phyloP scores from a whole-genome alignment of 2,329 filamentous ascomycete genomes.

The Periconia digitata region DNA sequence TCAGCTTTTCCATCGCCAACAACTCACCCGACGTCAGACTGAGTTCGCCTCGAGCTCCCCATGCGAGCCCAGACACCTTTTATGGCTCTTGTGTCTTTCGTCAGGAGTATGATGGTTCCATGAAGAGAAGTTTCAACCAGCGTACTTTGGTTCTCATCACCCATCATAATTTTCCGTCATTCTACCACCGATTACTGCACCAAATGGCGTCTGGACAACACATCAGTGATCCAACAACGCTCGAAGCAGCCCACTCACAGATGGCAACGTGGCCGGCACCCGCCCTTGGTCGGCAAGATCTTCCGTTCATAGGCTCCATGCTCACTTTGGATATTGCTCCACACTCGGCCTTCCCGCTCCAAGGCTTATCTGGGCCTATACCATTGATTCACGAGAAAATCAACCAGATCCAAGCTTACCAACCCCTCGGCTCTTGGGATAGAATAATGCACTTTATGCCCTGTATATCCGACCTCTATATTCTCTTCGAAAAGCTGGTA shows the following conservation, averaged over 20 bases:
- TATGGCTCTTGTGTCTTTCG: slow-evolving; percentile 44
- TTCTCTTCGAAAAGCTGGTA: slow-evolving; percentile 44
- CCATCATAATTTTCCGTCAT: slow-evolving; percentile 43
- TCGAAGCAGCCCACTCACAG: slow-evolving; percentile 42
- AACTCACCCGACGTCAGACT: slow-evolving; percentile 60
- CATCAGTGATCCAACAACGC: slow-evolving; percentile 42
- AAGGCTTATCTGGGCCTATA: slow-evolving; percentile 37
- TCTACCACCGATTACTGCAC: slow-evolving; percentile 38
- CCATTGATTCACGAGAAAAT: slow-evolving; percentile 33
- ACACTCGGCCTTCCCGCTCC: slow-evolving; percentile 44
- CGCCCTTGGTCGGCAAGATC: slow-evolving; percentile 38
- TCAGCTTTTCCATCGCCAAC: slow-evolving; percentile 45
- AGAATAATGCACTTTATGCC: slow-evolving; percentile 43
- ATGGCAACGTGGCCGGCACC: slow-evolving; percentile 43
- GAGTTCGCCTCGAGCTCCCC: slow-evolving; percentile 40
- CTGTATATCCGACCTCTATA: slow-evolving; percentile 44
- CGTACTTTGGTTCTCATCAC: slow-evolving; percentile 45
- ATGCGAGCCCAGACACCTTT: slow-evolving; percentile 41
- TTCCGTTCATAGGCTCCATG: slow-evolving; percentile 43
- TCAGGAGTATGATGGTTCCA: slow-evolving; percentile 44
- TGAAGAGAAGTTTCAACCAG: slow-evolving; percentile 48
- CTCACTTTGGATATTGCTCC: slow-evolving; percentile 44
- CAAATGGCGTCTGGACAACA: slow-evolving; percentile 40
- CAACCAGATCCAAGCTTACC: slow-evolving; percentile 43
- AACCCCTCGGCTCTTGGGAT: slow-evolving; percentile 44